Evolutionary conservation across 495 filamentous ascomycete species (phyloP), one percentile per base, ranked within the genome.

Genomic region (Wilcoxina mikolae): DNA sequence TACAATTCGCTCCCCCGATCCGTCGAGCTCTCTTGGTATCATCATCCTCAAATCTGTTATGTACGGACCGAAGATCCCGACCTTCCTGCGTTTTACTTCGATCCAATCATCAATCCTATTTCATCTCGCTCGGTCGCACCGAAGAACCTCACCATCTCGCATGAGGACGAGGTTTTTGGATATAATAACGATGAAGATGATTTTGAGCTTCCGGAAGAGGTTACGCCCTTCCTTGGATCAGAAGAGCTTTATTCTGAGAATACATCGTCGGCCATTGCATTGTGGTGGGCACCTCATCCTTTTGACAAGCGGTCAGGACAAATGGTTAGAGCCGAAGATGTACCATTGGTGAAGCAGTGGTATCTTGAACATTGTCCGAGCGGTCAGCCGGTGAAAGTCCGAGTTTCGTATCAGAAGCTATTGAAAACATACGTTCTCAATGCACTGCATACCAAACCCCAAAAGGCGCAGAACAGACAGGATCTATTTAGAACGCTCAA

Each of bases 321-420:
- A 59, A 99, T 93, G 85, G 87, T 95, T 17, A 81, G 93, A 39
- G 91, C 93, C 22, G 85, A 99, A 68, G 93, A 99, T 69, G 91
- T 99, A 20, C 87, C 93, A 5, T 73, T 99, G 18, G 85, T 99
- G 41, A 99, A 99, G 69, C 93, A 96, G 65, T 96, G 87, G 87
- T 99, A 99, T 64, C 73, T 96, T 26, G 88, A 96, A 69, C 93
- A 96, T 69, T 87, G 85, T 60, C 91, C 88, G 28, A 80, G 84
- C 58, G 84, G 85, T 27, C 88, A 95, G 64, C 88, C 93, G 3
- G 90, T 95, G 58, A 99, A 99, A 67, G 89, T 96, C 44, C 79
- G 93, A 60, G 93, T 99, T n/a, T 96, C 93, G 0, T 99, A 99
- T 68, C 93, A 99, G 68, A 99, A 99, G 71, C 72, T 99, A 47